Base-by-base conservation (phyloP, 2,329 filamentous ascomycete species). In the Alternaria metachromatica region DNA sequence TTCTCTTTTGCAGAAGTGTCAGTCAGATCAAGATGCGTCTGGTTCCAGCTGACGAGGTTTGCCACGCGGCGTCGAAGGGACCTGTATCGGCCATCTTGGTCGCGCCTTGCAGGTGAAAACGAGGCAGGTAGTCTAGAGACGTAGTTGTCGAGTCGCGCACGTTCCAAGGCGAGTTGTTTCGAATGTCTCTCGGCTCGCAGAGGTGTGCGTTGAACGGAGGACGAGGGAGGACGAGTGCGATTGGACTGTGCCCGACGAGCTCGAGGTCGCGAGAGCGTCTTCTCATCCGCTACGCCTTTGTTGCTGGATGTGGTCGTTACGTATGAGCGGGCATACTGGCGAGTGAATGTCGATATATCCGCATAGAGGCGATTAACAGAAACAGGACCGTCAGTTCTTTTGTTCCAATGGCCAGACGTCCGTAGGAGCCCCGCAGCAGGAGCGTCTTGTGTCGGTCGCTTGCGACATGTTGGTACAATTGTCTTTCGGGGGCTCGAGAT, bases 1-100 rank as follows among this genome's bases (percentile, higher is more conserved):
- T 9, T 15, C 13, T 49, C 51, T 20, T 20, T 41, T 15, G 3
- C 37, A 18, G 46, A 30, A 18, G 21, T 21, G 43, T 46, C 20
- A 30, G 33, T 56, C 45, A 74, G 56, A 25, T 72, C 64, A 23
- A 68, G 26, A 2, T 26, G 20, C 6, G 57, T 64, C 5, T 44
- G 12, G 25, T 65, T 23, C 68, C 70, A 71, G 3, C 51, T 58
- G 23, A 53, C 26, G 21, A 73, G 65, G 21, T 66, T 71, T 55
- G 66, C 51, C n/a, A 77, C 63, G 13, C 74, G 71, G 15, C 76
- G 76, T 15, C 43, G 48, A 23, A 79, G 63, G 18, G 76, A 76
- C 28, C 76, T 61, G 59, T 77, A 78, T 48, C 69, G 70, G n/a
- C 76, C 76, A 28, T 72, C 54, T 45, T 41, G 37, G 57, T 62